These are phyloP conservation scores for Rosa rugosa DNA, from an alignment of 306 rosid genomes.

Conservation along the genomic window DNA sequence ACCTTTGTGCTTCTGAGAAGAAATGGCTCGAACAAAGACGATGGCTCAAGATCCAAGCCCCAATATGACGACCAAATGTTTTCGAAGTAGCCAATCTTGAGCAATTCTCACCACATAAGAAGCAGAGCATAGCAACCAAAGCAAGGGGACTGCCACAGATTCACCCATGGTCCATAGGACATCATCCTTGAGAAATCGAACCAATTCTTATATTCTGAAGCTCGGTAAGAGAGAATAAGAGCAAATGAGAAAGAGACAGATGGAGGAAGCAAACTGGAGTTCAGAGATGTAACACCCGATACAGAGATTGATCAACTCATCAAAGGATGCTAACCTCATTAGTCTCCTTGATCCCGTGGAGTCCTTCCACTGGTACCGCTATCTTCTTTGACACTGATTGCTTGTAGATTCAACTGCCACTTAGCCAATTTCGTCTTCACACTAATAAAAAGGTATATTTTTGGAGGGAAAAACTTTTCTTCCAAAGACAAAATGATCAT, in stretches of 20 bases:
- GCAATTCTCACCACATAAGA: not conserved
- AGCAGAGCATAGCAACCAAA: not conserved
- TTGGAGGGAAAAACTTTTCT: too few relatives aligned
- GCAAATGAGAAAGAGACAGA: not conserved
- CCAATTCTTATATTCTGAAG: too few relatives aligned
- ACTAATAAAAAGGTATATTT: too few relatives aligned
- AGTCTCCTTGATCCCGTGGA: too few relatives aligned
- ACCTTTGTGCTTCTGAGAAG: not conserved
- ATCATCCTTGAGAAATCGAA: not conserved
- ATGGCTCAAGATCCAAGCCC: not conserved
- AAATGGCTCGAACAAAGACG: not conserved
- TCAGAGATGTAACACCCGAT: slow-evolving; percentile 54
- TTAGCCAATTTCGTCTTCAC: too few relatives aligned
- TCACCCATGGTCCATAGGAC: not conserved
- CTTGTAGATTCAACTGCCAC: too few relatives aligned
- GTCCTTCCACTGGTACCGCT: too few relatives aligned
- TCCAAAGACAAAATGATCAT: too few relatives aligned
- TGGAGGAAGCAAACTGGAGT: slow-evolving; percentile 20
- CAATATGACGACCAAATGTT: too few relatives aligned
- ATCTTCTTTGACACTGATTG: too few relatives aligned
- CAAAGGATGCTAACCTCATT: slow-evolving; percentile 19
- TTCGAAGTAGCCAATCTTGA: not conserved
- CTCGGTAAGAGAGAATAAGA: not conserved
- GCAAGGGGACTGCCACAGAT: not conserved
- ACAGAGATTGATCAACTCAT: slow-evolving; percentile 50